Evolutionary conservation across 768 basidiomycete species (phyloP).

Genomic region (Cyclocybe aegerita): DNA sequence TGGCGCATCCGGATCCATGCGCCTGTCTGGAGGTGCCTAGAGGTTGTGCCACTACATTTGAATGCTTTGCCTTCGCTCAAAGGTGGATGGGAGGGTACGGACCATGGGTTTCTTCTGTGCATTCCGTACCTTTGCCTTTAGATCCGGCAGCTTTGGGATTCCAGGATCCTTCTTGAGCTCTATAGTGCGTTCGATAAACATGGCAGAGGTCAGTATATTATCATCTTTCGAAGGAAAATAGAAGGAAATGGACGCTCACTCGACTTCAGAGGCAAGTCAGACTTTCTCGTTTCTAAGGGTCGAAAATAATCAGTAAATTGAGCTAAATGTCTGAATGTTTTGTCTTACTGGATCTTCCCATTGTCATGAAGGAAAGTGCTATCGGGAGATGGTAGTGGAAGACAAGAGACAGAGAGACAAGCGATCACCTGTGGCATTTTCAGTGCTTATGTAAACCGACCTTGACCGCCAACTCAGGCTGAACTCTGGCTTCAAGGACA

Average conservation of each 20-base stretch:
- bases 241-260: slow-evolving; percentile 27
- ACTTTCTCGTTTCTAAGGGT: slow-evolving; percentile 37
- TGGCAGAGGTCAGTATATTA: neutral
- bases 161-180: slow-evolving; percentile 91
- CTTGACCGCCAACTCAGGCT: too few species aligned
- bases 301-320: neutral
- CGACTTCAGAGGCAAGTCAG: slow-evolving; percentile 38
- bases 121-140: slow-evolving; percentile 57
- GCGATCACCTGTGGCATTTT: too few species aligned
- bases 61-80: neutral
- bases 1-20: slow-evolving; percentile 51
- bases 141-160: slow-evolving; percentile 75
- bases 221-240: neutral
- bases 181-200: slow-evolving; percentile 22
- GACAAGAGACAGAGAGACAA: too few species aligned
- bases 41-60: neutral
- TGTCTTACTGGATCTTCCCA: slow-evolving; percentile 22
- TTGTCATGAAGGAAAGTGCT: slow-evolving; percentile 4
- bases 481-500: too few species aligned
- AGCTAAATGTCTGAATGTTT: neutral
- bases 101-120: slow-evolving; percentile 43
- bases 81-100: slow-evolving; percentile 18
- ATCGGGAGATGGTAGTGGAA: too few species aligned
- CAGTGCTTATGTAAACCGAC: too few species aligned
- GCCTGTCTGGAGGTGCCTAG: slow-evolving; percentile 25